phyloP scores from a whole-genome alignment of 225 moss, liverwort and hornwort species.

The Takakia lepidozioides region DNA sequence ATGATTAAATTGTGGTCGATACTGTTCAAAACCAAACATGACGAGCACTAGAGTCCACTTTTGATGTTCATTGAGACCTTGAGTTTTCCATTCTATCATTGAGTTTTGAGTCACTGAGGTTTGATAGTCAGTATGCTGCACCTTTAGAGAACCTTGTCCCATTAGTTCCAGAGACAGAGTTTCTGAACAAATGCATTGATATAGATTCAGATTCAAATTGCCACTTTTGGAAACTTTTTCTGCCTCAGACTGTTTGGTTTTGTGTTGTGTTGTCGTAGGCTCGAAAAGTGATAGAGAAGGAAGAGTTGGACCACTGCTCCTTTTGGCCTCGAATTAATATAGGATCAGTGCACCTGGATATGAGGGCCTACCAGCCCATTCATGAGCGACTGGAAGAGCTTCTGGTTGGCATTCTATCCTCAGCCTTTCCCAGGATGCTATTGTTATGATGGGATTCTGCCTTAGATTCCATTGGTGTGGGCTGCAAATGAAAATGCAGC shows the following conservation, averaged over 20 bases:
- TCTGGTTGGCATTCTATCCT: constrained; percentile 29
- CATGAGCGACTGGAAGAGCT: constrained; percentile 61
- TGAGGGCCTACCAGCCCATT: constrained; percentile 65
- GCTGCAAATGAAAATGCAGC: not conserved
- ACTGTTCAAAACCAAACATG: no score
- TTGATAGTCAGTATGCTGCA: no score
- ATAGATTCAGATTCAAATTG: no score
- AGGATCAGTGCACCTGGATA: constrained; percentile 49
- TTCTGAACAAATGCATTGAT: no score
- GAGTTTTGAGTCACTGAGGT: no score
- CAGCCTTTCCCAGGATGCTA: not conserved
- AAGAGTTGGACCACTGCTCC: constrained; percentile 75
- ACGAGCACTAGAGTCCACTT: no score
- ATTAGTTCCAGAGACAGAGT: no score
- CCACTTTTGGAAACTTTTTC: no score
- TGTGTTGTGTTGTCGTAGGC: constrained; percentile 29
- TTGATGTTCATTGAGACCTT: no score
- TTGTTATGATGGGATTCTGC: not conserved
- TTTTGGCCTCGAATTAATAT: constrained; percentile 66
- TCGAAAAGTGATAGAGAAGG: constrained; percentile 67
- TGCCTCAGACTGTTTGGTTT: not conserved
- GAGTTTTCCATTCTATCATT: no score
- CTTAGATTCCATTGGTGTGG: not conserved
- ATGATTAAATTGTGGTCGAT: no score
- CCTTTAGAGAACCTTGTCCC: no score